phyloP scores from a whole-genome alignment of 345 rosid genomes.

The Luvunga scandens region DNA sequence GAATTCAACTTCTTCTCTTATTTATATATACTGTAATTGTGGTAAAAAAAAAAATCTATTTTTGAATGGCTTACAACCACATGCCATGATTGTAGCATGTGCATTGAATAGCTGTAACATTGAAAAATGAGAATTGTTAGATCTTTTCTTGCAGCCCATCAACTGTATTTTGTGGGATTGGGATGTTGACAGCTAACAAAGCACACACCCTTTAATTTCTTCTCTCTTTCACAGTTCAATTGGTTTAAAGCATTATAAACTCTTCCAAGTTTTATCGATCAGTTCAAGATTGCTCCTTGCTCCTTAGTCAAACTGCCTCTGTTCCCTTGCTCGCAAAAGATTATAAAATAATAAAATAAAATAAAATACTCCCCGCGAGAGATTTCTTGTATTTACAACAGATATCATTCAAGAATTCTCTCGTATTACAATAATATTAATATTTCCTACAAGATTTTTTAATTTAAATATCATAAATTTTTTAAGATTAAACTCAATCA shows the following conservation, averaged over 20 bases:
- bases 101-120: neutral
- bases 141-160: neutral
- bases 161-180: too few species aligned
- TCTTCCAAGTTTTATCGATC: neutral
- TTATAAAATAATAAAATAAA: neutral
- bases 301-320: neutral
- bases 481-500: too few species aligned
- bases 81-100: neutral
- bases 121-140: neutral
- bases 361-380: too few species aligned
- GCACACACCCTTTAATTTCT: neutral
- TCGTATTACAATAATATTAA: too few species aligned
- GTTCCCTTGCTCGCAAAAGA: too few species aligned
- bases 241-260: neutral
- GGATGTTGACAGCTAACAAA: slow-evolving; percentile 8
- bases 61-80: neutral
- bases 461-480: too few species aligned
- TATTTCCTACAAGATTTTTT: too few species aligned
- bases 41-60: neutral
- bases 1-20: neutral
- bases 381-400: too few species aligned
- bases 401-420: too few species aligned
- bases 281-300: neutral
- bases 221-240: neutral
- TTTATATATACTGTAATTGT: too few species aligned